Evolutionary conservation across 371 early-diverging fungal genomes (phyloP).

Genomic region (Mortierella sp.): DNA sequence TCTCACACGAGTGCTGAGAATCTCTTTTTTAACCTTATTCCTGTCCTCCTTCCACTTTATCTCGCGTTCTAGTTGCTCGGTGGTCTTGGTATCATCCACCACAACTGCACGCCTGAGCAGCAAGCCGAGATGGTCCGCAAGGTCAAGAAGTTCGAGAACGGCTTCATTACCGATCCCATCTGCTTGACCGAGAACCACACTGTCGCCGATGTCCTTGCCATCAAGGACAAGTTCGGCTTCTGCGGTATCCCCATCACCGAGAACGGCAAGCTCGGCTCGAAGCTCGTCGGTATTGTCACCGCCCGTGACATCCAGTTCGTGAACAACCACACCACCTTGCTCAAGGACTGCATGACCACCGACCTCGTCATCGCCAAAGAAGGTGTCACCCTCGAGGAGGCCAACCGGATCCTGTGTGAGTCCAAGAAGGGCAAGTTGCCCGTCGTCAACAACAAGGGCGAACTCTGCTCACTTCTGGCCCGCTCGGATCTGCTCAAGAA

Average conservation of each 20-base stretch:
- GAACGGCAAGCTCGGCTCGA: constrained; percentile 87
- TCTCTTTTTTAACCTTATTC: constrained; percentile 4
- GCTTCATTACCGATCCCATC: constrained; percentile 95
- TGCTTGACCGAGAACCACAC: constrained; percentile 87
- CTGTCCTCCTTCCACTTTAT: background rate
- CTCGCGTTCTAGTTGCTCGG: constrained; percentile 79
- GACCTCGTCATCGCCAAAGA: constrained; percentile 87
- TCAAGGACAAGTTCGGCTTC: constrained; percentile 92
- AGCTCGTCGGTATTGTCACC: constrained; percentile 96
- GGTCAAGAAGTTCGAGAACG: constrained; percentile 98
- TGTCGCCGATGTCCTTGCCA: constrained; percentile 87
- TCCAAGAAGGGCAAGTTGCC: constrained; percentile 98
- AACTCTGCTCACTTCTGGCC: constrained; percentile 91
- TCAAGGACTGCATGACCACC: constrained; percentile 90
- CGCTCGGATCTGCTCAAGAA: constrained; percentile 97
- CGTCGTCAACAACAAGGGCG: constrained; percentile 85
- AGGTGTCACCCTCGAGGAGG: constrained; percentile 90
- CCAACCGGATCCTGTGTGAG: constrained; percentile 87
- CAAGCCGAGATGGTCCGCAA: constrained; percentile 97
- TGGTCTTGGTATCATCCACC: constrained; percentile 97
- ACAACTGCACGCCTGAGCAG: constrained; percentile 95
- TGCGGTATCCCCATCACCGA: constrained; percentile 97
- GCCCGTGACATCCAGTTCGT: constrained; percentile 96
- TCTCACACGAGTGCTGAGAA: constrained; percentile 19
- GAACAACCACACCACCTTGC: constrained; percentile 63